Evolutionary conservation across 1,284 basidiomycete species (phyloP).

Genomic region (Malassezia yamatoensis): DNA sequence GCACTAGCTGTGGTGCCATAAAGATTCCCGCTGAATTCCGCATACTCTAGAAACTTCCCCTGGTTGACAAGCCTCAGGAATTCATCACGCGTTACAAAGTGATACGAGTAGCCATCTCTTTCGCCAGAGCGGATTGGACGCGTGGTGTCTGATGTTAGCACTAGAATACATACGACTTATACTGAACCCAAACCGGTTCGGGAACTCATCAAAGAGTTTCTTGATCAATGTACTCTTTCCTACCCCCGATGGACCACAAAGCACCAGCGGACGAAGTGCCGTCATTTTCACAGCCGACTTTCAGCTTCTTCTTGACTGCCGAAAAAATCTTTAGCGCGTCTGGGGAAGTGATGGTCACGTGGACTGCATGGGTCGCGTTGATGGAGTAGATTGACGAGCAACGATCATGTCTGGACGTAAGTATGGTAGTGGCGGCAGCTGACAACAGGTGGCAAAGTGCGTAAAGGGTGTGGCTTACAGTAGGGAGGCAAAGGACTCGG

Average conservation of each 20-base stretch:
- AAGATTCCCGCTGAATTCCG: constrained; percentile 76
- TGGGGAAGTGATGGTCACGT: neutral
- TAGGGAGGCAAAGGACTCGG: constrained; percentile 48
- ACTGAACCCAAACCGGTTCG: constrained; percentile 74
- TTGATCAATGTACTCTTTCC: constrained; percentile 87
- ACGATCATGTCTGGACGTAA: constrained; percentile 18
- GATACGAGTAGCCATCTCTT: constrained; percentile 59
- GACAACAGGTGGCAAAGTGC: constrained; percentile 6
- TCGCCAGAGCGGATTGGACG: constrained; percentile 75
- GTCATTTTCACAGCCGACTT: neutral
- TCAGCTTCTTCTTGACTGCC: neutral
- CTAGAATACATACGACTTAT: constrained; percentile 66
- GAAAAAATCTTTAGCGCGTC: neutral
- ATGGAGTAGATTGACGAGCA: neutral
- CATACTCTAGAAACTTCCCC: constrained; percentile 57
- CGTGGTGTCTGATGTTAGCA: constrained; percentile 69
- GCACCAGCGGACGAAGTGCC: constrained; percentile 56
- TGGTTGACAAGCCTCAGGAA: constrained; percentile 53
- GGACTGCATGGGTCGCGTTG: neutral
- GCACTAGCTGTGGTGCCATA: constrained; percentile 78
- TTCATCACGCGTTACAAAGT: constrained; percentile 53
- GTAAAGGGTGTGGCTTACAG: constrained; percentile 17
- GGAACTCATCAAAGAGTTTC: constrained; percentile 70
- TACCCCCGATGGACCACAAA: constrained; percentile 77
- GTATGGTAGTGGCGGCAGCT: neutral